Percentiles rank a stretch among this genome's conserved stretches.
Evolutionary conservation across 225 moss, liverwort and hornwort genomes (phyloP).

Genomic region (Anthoceros angustus): DNA sequence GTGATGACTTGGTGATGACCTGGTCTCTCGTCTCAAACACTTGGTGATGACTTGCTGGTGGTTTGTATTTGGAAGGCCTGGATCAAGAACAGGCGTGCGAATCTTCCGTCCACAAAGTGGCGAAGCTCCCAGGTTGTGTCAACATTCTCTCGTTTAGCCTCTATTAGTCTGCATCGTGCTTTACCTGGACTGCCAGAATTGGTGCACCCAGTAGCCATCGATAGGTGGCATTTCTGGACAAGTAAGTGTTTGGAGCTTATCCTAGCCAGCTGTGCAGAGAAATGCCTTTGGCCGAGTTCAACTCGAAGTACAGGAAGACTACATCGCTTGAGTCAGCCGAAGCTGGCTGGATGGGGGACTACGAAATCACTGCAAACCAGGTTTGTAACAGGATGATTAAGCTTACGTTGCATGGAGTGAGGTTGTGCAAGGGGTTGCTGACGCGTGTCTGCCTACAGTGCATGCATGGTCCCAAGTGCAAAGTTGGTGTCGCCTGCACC

Average conservation of each 20-base stretch:
- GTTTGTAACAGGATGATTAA: conserved; percentile 8
- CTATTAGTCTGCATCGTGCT: neutral
- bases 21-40: neutral
- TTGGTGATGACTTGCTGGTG: neutral
- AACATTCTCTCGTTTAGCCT: neutral
- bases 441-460: conserved; percentile 28
- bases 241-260: neutral
- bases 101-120: conserved; percentile 89
- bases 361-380: conserved; percentile 74
- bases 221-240: too few species aligned
- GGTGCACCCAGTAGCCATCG: too few species aligned
- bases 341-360: conserved; percentile 87
- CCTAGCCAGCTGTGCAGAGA: conserved; percentile 25
- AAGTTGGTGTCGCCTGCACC: conserved; percentile 62
- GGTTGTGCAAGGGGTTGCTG: neutral
- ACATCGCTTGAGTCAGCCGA: conserved; percentile 39
- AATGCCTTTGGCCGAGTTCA: conserved; percentile 62
- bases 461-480: conserved; percentile 95
- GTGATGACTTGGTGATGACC: neutral
- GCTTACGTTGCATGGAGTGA: neutral
- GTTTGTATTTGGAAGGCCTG: conserved; percentile 26
- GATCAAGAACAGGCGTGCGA: conserved; percentile 60
- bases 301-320: conserved; percentile 59
- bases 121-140: conserved; percentile 63
- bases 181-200: neutral